Base-by-base conservation (phyloP, 1,284 basidiomycete genomes). In the Trametes pubescens region DNA sequence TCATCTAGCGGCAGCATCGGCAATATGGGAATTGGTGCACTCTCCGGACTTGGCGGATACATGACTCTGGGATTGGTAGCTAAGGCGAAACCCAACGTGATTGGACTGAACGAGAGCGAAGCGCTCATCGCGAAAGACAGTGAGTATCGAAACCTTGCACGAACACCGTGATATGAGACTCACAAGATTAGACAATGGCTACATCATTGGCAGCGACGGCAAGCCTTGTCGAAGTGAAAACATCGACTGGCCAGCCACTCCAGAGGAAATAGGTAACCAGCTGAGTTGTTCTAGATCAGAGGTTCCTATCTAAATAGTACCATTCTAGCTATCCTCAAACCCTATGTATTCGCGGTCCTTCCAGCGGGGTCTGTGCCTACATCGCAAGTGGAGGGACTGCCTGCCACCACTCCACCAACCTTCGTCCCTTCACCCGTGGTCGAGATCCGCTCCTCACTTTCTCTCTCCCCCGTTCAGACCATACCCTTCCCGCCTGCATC, bases 41-140 rank as follows among this genome's bases (percentile, higher is more conserved):
- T 96, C 38, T 87, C 86, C 11, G 93, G 94, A 1, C 78, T 96
- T 18, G 91, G 93, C 11, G 94, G 94, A 13, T 96, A 97, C 73
- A 95, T 98, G 87, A 93, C 92, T 13, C 78, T 96, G 43, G 92
- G 92, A 0, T 77, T 92, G 21, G 92, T 91, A 4, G 83, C 86
- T 11, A 93, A 89, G 73, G 83, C 86, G 5, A 93, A 90, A 68
- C 89, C 94, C 2, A 82, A 81, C 6, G 81, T 89, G 2, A 81
- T 89, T 2, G 84, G 82, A 18, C 79, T 92, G 29, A 83, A 82
- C 40, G 89, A 90, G 2, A 84, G 82, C 0, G 92, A 96, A 73
- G 86, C 88, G 0, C 76, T 96, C 9, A 84, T 96, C 37, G 84
- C 88, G 1, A 91, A 91, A 76, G 95, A 98, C 51, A 89, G 95